Evolutionary conservation across 1,139 yeast species (phyloP), one percentile per base, ranked within the genome.

Genomic region (Saccharomycopsis hybrid): DNA sequence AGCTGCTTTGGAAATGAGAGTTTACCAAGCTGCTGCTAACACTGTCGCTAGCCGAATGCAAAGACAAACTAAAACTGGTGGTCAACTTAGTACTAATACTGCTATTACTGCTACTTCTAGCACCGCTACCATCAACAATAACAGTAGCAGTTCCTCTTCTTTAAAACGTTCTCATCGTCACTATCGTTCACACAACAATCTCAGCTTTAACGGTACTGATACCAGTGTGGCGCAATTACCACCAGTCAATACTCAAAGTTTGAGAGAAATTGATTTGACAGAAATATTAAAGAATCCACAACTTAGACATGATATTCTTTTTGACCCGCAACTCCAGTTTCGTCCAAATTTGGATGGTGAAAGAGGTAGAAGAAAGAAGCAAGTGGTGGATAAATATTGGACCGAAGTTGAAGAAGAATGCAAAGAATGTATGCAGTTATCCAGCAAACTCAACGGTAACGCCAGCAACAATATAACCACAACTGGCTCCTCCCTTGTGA

Each of bases 281-380:
- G 96, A 89, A 62, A 89, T 92, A 51, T 74, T 90, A 60, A 86
- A 86, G 63, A 90, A 90, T 66, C 96, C 96, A 5, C 96, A 88
- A 65, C 72, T 90, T 53, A 78, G 97, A 56, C 97, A 90, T 64
- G 97, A 90, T 63, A 87, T 90, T 53, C 74, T 88, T 30, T 90
- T 90, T 63, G 97, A 90, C 67, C 95, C 97, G 18, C 88, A 86
- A 62, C 73, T 90, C 54, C 96, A 89, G 70, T 89, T 89, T 65
- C 76, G 96, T 59, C 96, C 97, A 41, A 86, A 90, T 64, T 70
- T 88, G 58, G 95, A 89, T 65, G 95, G 96, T 48, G 96, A 87
- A 66, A 72, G 96, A 50, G 96, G 96, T 38, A 74, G 80, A 58
- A 75, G 89, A 55, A 87, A 88, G 73, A 83, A 82, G 64, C 68